Evolutionary conservation across 2,329 filamentous ascomycete species (phyloP), one percentile per base, ranked within the genome.

Genomic region (Alternaria sp.): DNA sequence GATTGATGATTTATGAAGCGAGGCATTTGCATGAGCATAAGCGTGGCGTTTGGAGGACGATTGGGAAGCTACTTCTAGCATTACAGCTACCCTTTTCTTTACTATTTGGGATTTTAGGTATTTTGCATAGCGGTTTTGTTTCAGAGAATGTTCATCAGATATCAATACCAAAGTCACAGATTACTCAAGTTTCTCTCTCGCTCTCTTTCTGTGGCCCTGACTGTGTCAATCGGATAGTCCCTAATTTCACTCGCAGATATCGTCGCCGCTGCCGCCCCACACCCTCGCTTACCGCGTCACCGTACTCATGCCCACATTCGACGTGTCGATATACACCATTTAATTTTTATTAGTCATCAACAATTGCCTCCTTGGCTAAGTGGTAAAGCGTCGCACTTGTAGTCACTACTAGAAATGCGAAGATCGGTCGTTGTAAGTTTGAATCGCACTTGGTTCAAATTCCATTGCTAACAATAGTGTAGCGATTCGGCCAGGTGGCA

Each of bases 301-400:
- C 23, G 15, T 11, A 2, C 45, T 26, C 20, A 12, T 18, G 23
- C 23, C 23, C 45, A 26, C 45, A 47, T 6, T 26, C 12, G n/a
- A 11, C 18, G 6, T 18, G 15, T 18, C 28, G 9, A 23, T 37
- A 47, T 21, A n/a, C 28, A 3, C 37, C 28, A 12, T 18, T 45
- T 0, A 15, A 23, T 26, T 21, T 25, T 25, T 28, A 43, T 25
- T 46, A 53, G 7, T 30, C 10, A 49, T 12, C 56, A 26, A 33
- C 26, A 33, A 55, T 11, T 1, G 58, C 58, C 53, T 43, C 28
- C 26, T 61, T 57, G 53, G 53, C 53, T 47, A 57, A 61, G 59
- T 51, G 59, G 59, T 61, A 61, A 61, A 47, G 59, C 59, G 59
- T 61, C 59, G 59, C 59, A 61, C 59, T 61, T 61, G 59, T 61